phyloP scores from a whole-genome alignment of 371 early-diverging fungal genomes.

The Apophysomyces ossiformis region DNA sequence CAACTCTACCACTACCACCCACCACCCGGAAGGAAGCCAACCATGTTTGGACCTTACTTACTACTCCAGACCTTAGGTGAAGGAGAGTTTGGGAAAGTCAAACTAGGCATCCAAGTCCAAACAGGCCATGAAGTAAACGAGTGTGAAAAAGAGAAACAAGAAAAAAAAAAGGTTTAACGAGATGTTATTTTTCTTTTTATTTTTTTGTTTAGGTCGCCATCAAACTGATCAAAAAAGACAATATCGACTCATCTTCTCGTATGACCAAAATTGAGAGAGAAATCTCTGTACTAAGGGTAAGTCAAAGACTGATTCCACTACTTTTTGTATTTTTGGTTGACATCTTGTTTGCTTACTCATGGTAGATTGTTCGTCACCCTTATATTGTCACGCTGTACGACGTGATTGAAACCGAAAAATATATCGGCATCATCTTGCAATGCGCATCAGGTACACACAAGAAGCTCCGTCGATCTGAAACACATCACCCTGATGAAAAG shows the following conservation, averaged over 20 bases:
- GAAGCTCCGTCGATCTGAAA: not conserved
- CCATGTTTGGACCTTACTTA: slow-evolving; percentile 93
- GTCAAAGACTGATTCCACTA: not conserved
- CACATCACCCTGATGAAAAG: not conserved
- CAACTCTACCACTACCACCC: slow-evolving; percentile 48
- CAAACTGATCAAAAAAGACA: slow-evolving; percentile 81
- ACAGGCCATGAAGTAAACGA: slow-evolving; percentile 89
- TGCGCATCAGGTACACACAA: slow-evolving; percentile 81
- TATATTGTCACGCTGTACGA: slow-evolving; percentile 94
- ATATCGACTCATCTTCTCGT: slow-evolving; percentile 77
- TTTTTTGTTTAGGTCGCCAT: slow-evolving; percentile 69
- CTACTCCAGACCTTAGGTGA: slow-evolving; percentile 96
- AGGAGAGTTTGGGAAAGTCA: slow-evolving; percentile 99
- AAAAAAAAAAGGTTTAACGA: slow-evolving; percentile 6
- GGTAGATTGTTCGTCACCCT: slow-evolving; percentile 81
- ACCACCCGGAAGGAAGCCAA: slow-evolving; percentile 53
- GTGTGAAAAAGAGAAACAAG: slow-evolving; percentile 13
- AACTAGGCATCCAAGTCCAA: slow-evolving; percentile 91
- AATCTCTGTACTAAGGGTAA: slow-evolving; percentile 82
- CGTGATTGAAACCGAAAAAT: slow-evolving; percentile 94
- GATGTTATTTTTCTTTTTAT: not conserved
- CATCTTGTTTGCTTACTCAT: slow-evolving; percentile 12
- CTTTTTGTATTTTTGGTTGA: slow-evolving; percentile 2
- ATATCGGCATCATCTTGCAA: slow-evolving; percentile 95
- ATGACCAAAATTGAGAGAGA: slow-evolving; percentile 84